Conservation (phyloP, 176 grass and related monocot species). For the Leersia perrieri region DNA sequence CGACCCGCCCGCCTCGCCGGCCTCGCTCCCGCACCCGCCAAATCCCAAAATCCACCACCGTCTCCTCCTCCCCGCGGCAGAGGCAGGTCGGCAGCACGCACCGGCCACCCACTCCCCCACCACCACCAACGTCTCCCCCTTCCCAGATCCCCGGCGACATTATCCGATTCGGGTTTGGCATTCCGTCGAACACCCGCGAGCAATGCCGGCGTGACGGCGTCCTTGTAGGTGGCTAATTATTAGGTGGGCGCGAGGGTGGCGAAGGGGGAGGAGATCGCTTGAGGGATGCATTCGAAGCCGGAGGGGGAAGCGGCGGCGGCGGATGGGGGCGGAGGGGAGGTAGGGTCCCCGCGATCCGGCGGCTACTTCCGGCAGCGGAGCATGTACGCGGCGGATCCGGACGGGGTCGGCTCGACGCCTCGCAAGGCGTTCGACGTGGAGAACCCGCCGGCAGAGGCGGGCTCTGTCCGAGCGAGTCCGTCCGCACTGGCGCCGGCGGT, state of each 20-base stretch:
- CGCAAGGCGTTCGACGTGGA: constrained; percentile 67
- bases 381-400: constrained; percentile 47
- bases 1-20: not conserved
- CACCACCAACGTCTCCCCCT: not conserved
- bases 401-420: constrained; percentile 2
- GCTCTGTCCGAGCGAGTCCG: constrained; percentile 63
- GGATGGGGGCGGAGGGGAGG: constrained; percentile 23
- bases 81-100: constrained; percentile 28
- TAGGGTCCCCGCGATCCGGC: constrained; percentile 48
- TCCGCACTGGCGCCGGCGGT: constrained; percentile 58
- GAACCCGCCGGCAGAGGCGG: constrained; percentile 37
- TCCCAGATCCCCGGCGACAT: constrained; percentile 15
- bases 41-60: constrained; percentile 46
- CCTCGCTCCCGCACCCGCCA: constrained; percentile 23
- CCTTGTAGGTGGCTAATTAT: not conserved
- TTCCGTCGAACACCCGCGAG: not conserved
- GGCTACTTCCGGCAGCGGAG: constrained; percentile 67
- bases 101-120: constrained; percentile 3
- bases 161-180: not conserved
- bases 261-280: constrained; percentile 1
- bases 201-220: constrained; percentile 37
- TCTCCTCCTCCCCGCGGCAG: not conserved
- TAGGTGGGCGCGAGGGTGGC: not conserved
- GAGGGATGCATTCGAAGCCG: constrained; percentile 37
- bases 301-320: constrained; percentile 20